Evolutionary conservation across 257 asterid species (phyloP).

Genomic region (Primulina eburnea): DNA sequence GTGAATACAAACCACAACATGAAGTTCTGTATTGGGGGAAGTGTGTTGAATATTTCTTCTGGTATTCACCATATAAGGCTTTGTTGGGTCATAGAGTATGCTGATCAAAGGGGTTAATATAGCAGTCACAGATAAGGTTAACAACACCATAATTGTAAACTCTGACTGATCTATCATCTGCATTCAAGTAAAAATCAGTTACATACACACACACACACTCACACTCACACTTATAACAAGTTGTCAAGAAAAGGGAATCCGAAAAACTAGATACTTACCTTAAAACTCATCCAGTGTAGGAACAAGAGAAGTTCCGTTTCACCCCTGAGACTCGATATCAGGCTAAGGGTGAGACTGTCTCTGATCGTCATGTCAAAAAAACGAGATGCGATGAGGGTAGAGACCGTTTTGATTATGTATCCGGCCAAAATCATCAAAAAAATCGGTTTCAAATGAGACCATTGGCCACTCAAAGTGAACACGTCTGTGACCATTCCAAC

Average conservation of each 20-base stretch:
- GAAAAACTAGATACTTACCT: conserved; percentile 33
- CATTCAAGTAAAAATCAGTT: conserved; percentile 16
- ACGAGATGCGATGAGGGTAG: conserved; percentile 38
- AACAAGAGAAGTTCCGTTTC: conserved; percentile 66
- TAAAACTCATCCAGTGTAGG: conserved; percentile 61
- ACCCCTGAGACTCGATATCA: conserved; percentile 68
- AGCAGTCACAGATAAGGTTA: conserved; percentile 41
- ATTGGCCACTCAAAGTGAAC: conserved; percentile 29
- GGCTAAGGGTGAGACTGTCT: conserved; percentile 68
- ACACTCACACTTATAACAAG: neutral
- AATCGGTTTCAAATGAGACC: conserved; percentile 52
- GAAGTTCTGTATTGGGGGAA: conserved; percentile 47
- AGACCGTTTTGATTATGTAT: conserved; percentile 34
- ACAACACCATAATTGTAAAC: conserved; percentile 51
- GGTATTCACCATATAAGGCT: conserved; percentile 71
- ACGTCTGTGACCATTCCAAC: conserved; percentile 55
- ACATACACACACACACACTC: neutral
- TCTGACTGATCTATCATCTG: conserved; percentile 58
- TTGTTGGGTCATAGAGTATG: conserved; percentile 62
- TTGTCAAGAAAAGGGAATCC: no score
- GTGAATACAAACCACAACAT: conserved; percentile 50
- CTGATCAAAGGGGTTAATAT: conserved; percentile 54
- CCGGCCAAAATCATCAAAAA: conserved; percentile 39
- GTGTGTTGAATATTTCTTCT: conserved; percentile 69
- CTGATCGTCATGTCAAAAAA: conserved; percentile 42